Evolutionary conservation across 352 stramenopile genomes (phyloP).

Genomic region (Phytophthora quininea): DNA sequence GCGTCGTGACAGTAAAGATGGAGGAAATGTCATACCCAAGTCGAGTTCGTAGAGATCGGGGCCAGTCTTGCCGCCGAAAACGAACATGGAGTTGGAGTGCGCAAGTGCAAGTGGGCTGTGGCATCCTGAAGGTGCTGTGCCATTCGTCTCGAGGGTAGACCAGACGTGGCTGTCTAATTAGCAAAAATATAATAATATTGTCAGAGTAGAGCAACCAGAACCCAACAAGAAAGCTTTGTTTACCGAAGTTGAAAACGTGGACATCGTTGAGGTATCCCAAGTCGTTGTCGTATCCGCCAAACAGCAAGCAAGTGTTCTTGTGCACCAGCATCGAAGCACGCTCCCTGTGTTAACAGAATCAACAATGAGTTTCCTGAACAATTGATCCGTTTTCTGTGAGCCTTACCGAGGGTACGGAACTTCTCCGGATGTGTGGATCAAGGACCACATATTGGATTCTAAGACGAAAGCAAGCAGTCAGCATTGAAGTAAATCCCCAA

Average conservation of each 20-base stretch:
- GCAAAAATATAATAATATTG: neutral
- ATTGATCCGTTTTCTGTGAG: neutral
- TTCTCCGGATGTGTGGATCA: constrained; percentile 75
- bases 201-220: neutral
- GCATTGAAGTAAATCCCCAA: neutral
- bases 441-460: constrained; percentile 86
- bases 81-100: constrained; percentile 94
- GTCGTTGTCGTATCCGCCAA: constrained; percentile 95
- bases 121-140: constrained; percentile 90
- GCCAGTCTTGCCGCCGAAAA: constrained; percentile 95
- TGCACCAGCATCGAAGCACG: constrained; percentile 92
- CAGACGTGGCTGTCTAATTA: constrained; percentile 77
- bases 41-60: constrained; percentile 97
- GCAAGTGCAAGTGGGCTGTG: constrained; percentile 97
- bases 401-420: constrained; percentile 69
- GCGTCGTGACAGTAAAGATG: neutral
- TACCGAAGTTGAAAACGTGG: constrained; percentile 96
- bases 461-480: constrained; percentile 16
- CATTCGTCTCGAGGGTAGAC: constrained; percentile 90
- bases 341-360: constrained; percentile 47
- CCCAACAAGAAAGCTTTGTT: neutral
- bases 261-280: constrained; percentile 98
- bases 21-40: constrained; percentile 45
- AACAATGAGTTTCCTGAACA: neutral
- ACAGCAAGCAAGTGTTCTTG: constrained; percentile 94